These are phyloP conservation scores for Panicum hallii DNA, from an alignment of 202 grass and related monocot species.

Conservation along the genomic window DNA sequence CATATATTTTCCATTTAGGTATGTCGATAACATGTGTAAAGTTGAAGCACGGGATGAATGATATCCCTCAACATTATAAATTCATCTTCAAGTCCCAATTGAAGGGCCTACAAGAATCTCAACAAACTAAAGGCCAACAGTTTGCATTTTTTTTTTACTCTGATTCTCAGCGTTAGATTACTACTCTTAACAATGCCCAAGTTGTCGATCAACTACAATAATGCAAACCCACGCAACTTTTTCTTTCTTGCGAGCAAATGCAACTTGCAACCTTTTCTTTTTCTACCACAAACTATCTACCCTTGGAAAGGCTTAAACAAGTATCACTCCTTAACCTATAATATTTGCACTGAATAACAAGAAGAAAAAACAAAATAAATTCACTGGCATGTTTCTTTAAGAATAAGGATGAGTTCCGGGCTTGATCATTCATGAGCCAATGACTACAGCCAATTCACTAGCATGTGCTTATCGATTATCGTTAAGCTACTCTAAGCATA, in stretches of 20 bases:
- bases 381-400: not conserved
- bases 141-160: slow-evolving; percentile 17
- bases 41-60: not conserved
- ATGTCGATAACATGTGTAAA: slow-evolving; percentile 30
- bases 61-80: not conserved
- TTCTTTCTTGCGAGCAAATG: not conserved
- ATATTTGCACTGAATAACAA: not conserved
- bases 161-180: slow-evolving; percentile 23
- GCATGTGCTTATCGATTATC: not conserved
- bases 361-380: slow-evolving; percentile 5
- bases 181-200: slow-evolving; percentile 31
- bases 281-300: slow-evolving; percentile 3
- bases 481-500: not conserved
- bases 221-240: not conserved
- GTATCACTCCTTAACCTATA: not conserved
- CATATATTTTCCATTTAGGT: not conserved
- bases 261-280: not conserved
- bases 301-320: not conserved
- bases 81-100: not conserved
- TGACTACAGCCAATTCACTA: too few species aligned
- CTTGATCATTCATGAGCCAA: too few species aligned
- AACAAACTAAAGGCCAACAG: not conserved
- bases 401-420: too few species aligned
- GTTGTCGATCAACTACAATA: slow-evolving; percentile 18
- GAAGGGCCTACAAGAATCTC: not conserved